Evolutionary conservation across 1,139 yeast genomes (phyloP), one percentile per base, ranked within the genome.

Genomic region (Diutina mesorugosa): DNA sequence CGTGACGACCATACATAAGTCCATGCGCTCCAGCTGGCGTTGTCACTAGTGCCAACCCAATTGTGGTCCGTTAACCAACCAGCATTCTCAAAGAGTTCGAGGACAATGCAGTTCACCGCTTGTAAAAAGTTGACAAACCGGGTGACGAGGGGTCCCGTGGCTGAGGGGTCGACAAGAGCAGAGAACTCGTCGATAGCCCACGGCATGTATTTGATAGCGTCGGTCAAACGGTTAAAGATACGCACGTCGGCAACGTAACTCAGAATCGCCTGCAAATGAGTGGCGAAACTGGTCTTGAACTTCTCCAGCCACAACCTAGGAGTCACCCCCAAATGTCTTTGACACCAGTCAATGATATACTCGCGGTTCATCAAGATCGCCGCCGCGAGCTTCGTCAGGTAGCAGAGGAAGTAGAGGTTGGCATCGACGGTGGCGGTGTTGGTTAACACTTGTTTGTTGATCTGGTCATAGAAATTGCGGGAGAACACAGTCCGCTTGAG

Each of bases 31-130:
- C 79, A 76, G 62, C 69, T 72, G 56, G 63, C 62, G 62, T 77
- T 71, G 60, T 77, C 78, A 46, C 64, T 61, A 26, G 81, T 79
- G 7, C 75, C 73, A 2, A 79, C 70, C 81, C 83, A 80, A 60
- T 77, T 72, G 63, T 80, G 84, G 55, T 79, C 84, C 2, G 80
- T 75, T 51, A 78, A 67, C 80, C 83, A 81, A 1, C 84, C 85
- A n/a, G 77, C 75, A 58, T 80, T 80, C 61, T 81, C 85, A 51
- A 80, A 67, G 6, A 80, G 69, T 64, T 81, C 85, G 60, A 76
- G 69, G 4, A 73, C 67, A 55, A 76, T 67, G 60, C 80, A 76
- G 59, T 76, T 76, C 57, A 76, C 59, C 2, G 80, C 68, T 62
- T 76, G 80, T 35, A 70, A 62, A 47, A 75, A 67, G 60, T 75